A percentile compares a stretch with the other conserved stretches of the same genome.
These are phyloP conservation scores for Candida krabiensis DNA, from an alignment of 805 yeast species.

Conservation along the genomic window DNA sequence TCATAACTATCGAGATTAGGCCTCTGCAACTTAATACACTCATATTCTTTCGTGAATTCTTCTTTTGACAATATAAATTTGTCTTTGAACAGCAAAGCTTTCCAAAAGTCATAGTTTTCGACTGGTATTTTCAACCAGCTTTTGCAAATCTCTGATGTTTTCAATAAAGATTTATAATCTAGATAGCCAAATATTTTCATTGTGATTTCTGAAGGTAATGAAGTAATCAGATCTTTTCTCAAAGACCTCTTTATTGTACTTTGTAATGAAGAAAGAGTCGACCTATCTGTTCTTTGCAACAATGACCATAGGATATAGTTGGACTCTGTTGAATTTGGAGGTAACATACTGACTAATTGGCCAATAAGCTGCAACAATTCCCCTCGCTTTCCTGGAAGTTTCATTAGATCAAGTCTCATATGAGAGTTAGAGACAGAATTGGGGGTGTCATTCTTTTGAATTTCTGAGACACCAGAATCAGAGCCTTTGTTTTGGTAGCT, in stretches of 20 bases:
- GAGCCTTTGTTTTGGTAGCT: slow-evolving; percentile 3
- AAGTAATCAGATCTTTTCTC: slow-evolving; percentile 68
- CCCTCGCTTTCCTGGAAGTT: slow-evolving; percentile 24
- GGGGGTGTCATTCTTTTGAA: neutral
- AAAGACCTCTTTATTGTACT: slow-evolving; percentile 53
- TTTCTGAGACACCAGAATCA: neutral
- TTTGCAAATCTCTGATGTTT: slow-evolving; percentile 62
- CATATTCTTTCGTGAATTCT: slow-evolving; percentile 39
- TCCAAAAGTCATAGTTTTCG: slow-evolving; percentile 69
- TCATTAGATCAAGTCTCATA: neutral
- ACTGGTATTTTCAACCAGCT: slow-evolving; percentile 70
- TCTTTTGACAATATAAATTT: slow-evolving; percentile 48
- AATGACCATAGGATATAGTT: slow-evolving; percentile 46
- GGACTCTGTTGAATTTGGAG: slow-evolving; percentile 49
- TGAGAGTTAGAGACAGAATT: neutral
- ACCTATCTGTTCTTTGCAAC: slow-evolving; percentile 57
- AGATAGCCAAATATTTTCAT: slow-evolving; percentile 62
- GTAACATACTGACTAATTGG: slow-evolving; percentile 38
- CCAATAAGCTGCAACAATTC: slow-evolving; percentile 42
- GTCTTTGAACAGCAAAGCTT: slow-evolving; percentile 59
- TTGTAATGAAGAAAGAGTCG: slow-evolving; percentile 60
- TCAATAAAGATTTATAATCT: slow-evolving; percentile 60
- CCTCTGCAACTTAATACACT: slow-evolving; percentile 13
- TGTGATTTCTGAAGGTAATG: slow-evolving; percentile 75
- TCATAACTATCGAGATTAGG: slow-evolving; percentile 12